Percentiles rank a stretch among this genome's conserved stretches.
These are phyloP conservation scores for Didymellaceae sp. DNA, from an alignment of 2,329 filamentous ascomycete species.

Conservation along the genomic window DNA sequence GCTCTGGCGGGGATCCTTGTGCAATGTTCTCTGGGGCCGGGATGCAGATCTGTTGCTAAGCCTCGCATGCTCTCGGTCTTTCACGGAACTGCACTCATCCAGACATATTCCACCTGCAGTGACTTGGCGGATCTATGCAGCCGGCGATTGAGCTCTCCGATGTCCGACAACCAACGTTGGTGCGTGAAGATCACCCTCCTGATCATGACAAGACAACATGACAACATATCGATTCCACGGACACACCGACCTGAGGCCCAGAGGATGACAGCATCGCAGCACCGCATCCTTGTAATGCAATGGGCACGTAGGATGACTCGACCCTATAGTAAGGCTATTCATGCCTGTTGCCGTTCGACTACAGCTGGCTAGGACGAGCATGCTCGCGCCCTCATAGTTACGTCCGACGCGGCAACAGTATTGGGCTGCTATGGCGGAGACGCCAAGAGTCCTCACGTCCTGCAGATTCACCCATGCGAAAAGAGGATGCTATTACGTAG, in stretches of 20 bases:
- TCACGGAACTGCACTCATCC: too few species aligned
- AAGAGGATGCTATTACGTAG: too few species aligned
- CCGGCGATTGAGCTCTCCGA: not conserved
- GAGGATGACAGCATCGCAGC: not conserved
- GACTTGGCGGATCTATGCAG: not conserved
- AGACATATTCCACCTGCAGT: not conserved
- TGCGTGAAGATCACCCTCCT: not conserved
- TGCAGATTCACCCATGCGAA: too few species aligned
- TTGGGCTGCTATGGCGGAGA: too few species aligned
- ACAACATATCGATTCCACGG: not conserved
- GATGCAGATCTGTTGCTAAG: not conserved
- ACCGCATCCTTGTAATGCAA: not conserved
- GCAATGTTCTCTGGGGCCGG: not conserved
- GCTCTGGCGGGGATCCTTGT: conserved; percentile 5
- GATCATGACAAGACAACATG: not conserved
- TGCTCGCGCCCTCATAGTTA: too few species aligned
- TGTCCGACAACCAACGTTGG: not conserved
- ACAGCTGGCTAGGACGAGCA: too few species aligned
- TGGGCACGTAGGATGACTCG: too few species aligned
- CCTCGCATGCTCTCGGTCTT: too few species aligned
- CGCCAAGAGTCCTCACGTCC: too few species aligned
- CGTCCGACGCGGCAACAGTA: too few species aligned
- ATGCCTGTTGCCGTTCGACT: too few species aligned
- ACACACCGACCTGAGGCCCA: not conserved
- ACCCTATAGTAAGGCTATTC: too few species aligned